These are phyloP conservation scores for Psidium friedrichsthalianum DNA, from an alignment of 345 rosid genomes.

Conservation along the genomic window DNA sequence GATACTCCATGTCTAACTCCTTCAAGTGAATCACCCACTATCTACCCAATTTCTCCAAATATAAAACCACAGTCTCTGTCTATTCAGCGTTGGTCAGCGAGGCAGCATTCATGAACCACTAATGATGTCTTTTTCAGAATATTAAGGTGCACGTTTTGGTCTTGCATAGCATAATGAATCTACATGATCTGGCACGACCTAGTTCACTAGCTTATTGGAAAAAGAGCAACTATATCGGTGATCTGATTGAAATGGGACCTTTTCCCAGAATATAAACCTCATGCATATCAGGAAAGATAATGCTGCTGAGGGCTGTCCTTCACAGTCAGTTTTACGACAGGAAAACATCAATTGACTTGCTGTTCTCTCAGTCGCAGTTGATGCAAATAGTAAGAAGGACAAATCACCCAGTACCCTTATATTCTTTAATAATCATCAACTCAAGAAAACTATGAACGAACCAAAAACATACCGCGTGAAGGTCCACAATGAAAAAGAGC, in stretches of 20 bases:
- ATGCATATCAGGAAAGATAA: background rate
- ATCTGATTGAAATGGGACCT: background rate
- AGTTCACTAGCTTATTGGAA: background rate
- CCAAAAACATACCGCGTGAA: slow-evolving; percentile 58
- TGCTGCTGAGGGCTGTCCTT: background rate
- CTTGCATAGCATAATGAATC: background rate
- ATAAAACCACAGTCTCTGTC: background rate
- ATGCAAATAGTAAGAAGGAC: background rate
- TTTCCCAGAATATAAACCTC: background rate
- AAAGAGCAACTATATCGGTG: background rate
- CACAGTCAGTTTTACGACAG: background rate
- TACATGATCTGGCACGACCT: background rate
- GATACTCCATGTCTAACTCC: background rate
- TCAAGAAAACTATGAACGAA: background rate
- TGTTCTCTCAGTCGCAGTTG: background rate
- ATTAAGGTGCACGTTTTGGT: background rate
- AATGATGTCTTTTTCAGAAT: background rate
- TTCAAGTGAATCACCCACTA: background rate
- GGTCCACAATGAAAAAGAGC: slow-evolving; percentile 77
- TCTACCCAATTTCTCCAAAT: background rate
- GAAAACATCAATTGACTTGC: background rate
- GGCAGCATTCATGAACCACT: background rate
- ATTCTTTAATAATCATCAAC: background rate
- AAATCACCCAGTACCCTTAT: background rate
- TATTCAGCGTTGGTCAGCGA: background rate